These are phyloP conservation scores for Neurospora discreta DNA, from an alignment of 495 filamentous ascomycete species.

Conservation along the genomic window DNA sequence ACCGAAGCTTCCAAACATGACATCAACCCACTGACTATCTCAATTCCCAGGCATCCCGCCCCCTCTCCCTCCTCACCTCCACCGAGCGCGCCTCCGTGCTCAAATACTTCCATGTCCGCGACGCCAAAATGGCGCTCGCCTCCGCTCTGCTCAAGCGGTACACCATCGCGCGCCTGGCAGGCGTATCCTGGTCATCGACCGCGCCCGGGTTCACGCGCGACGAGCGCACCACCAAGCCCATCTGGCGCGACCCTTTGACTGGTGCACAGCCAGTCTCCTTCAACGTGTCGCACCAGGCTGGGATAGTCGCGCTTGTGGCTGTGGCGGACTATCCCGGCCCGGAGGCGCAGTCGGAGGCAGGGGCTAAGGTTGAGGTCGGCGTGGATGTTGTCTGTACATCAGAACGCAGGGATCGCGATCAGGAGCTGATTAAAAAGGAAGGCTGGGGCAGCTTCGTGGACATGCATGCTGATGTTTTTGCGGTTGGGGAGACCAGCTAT, in stretches of 20 bases:
- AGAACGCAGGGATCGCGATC: constrained; percentile 50
- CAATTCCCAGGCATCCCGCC: constrained; percentile 36
- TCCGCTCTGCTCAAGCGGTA: constrained; percentile 73
- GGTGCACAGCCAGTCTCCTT: constrained; percentile 47
- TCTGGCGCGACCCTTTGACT: constrained; percentile 24
- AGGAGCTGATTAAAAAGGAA: constrained; percentile 27
- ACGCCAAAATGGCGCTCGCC: constrained; percentile 59
- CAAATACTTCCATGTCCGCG: constrained; percentile 47
- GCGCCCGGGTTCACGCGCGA: constrained; percentile 40
- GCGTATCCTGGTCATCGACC: constrained; percentile 54
- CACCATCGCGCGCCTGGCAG: constrained; percentile 50
- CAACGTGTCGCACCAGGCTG: constrained; percentile 84
- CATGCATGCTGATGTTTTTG: constrained; percentile 73
- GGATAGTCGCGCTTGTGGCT: constrained; percentile 52
- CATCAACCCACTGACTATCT: not conserved
- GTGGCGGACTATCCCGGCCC: constrained; percentile 22
- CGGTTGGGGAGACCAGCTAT: constrained; percentile 24
- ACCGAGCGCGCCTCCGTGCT: constrained; percentile 40
- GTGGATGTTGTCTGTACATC: constrained; percentile 67
- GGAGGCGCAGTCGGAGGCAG: not conserved
- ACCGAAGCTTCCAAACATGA: not conserved
- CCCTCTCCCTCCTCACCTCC: constrained; percentile 44
- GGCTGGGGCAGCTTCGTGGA: constrained; percentile 60
- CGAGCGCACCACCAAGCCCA: constrained; percentile 50
- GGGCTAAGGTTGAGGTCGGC: constrained; percentile 35